Evolutionary conservation across 306 rosid genomes (phyloP).

Genomic region (Myrica gale): DNA sequence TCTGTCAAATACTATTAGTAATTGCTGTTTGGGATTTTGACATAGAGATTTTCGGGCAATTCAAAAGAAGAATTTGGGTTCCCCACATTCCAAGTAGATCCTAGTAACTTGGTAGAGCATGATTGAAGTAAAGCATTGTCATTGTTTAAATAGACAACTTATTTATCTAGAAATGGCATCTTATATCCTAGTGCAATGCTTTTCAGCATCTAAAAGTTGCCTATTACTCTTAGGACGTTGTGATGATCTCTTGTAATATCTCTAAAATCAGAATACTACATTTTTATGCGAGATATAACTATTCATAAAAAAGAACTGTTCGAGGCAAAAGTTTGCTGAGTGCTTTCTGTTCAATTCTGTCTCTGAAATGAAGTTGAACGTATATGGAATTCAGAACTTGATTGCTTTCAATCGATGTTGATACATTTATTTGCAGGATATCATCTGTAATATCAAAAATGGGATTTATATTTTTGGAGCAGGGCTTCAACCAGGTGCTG

Average conservation of each 20-base stretch:
- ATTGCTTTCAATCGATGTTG: constrained; percentile 12
- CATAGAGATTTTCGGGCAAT: not conserved
- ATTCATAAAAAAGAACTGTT: not conserved
- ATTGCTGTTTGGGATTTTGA: not conserved
- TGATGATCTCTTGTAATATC: not conserved
- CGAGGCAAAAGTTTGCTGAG: not conserved
- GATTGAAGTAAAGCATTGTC: not conserved
- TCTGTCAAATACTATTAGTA: not conserved
- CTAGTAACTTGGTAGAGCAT: not conserved
- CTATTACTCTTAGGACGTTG: not conserved
- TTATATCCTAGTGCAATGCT: not conserved
- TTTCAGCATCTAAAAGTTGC: not conserved
- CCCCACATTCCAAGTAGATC: not conserved
- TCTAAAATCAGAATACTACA: not conserved
- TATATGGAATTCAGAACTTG: not conserved
- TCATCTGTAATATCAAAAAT: constrained; percentile 95
- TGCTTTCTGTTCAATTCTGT: not conserved
- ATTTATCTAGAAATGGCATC: not conserved
- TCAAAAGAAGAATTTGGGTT: not conserved
- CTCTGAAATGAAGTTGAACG: constrained; percentile 1
- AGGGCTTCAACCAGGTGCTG: constrained; percentile 74
- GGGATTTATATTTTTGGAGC: constrained; percentile 91
- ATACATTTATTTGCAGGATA: constrained; percentile 59
- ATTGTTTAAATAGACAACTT: not conserved
- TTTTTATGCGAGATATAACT: not conserved